A percentile compares a stretch with the other conserved stretches of the same genome.
Evolutionary conservation across 768 basidiomycete genomes (phyloP).

Genomic region (Mrakia gelida): DNA sequence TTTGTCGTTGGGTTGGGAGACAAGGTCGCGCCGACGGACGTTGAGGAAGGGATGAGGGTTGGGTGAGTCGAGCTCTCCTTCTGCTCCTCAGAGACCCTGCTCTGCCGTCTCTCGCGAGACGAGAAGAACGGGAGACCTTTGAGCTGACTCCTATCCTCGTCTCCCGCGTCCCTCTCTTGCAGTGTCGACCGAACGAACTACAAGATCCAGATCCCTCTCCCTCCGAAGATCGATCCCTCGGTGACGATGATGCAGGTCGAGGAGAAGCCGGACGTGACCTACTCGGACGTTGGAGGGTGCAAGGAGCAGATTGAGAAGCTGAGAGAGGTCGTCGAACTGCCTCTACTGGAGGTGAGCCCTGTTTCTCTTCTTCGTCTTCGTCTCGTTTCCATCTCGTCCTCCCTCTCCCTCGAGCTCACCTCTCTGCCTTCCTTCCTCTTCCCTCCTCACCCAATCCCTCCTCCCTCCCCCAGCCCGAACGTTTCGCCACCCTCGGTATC

Average conservation of each 20-base stretch:
- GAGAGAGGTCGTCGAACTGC: conserved; percentile 95
- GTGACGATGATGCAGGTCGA: conserved; percentile 88
- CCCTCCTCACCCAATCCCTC: conserved; percentile 7
- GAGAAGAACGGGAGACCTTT: not conserved
- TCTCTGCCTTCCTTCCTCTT: not conserved
- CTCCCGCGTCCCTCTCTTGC: not conserved
- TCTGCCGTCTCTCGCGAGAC: not conserved
- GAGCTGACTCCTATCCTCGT: not conserved
- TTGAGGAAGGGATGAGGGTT: conserved; percentile 99
- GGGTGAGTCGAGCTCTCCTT: conserved; percentile 60
- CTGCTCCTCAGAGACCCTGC: not conserved
- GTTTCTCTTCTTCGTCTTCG: not conserved
- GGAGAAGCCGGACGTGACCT: conserved; percentile 60
- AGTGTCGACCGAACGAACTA: conserved; percentile 96
- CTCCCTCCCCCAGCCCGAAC: conserved; percentile 69
- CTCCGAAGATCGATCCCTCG: conserved; percentile 97
- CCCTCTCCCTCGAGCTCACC: conserved; percentile 40
- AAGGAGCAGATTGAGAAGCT: conserved; percentile 99
- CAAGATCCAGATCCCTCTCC: conserved; percentile 96
- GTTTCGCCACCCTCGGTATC: conserved; percentile 95
- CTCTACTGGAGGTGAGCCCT: conserved; percentile 81
- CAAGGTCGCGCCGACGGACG: conserved; percentile 93
- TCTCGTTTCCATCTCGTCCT: not conserved
- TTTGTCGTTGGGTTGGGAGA: conserved; percentile 97
- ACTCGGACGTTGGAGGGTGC: conserved; percentile 95